Evolutionary conservation across 2,329 filamentous ascomycete genomes (phyloP).

Genomic region (Ceratocystis alfenasii): DNA sequence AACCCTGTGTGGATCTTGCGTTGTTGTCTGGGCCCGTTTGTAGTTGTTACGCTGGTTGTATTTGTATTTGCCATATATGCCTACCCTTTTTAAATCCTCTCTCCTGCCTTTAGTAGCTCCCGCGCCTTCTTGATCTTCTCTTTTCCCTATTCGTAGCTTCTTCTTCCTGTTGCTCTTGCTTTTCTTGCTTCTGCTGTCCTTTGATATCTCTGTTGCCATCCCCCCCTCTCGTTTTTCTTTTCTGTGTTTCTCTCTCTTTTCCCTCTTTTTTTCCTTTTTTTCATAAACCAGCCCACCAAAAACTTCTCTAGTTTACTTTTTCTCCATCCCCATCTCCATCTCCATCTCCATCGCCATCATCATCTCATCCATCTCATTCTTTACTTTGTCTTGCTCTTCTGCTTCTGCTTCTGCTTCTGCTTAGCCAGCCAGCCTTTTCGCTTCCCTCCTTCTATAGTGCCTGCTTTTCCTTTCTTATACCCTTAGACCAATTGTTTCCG

Average conservation of each 20-base stretch:
- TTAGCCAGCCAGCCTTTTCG: constrained; percentile 1
- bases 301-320: constrained; percentile 22
- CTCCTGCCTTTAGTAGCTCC: neutral
- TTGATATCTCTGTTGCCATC: neutral
- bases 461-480: neutral
- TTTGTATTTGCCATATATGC: constrained; percentile 11
- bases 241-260: constrained; percentile 1
- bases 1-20: constrained; percentile 10
- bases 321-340: constrained; percentile 9
- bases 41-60: neutral
- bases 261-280: constrained; percentile 6
- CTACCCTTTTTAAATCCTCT: constrained; percentile 6
- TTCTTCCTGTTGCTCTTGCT: neutral
- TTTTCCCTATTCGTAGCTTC: neutral
- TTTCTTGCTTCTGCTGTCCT: neutral
- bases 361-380: constrained; percentile 12
- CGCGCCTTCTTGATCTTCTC: constrained; percentile 10
- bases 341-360: constrained; percentile 6
- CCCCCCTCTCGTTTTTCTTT: neutral
- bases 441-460: constrained; percentile 3
- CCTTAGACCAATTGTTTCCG: constrained; percentile 12
- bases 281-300: constrained; percentile 14
- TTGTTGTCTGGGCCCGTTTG: neutral
- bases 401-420: neutral
- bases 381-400: constrained; percentile 6